Percentiles rank a stretch among this genome's conserved stretches.
These are phyloP conservation scores for Sclerospora graminicola DNA, from an alignment of 352 stramenopile species.

Conservation along the genomic window DNA sequence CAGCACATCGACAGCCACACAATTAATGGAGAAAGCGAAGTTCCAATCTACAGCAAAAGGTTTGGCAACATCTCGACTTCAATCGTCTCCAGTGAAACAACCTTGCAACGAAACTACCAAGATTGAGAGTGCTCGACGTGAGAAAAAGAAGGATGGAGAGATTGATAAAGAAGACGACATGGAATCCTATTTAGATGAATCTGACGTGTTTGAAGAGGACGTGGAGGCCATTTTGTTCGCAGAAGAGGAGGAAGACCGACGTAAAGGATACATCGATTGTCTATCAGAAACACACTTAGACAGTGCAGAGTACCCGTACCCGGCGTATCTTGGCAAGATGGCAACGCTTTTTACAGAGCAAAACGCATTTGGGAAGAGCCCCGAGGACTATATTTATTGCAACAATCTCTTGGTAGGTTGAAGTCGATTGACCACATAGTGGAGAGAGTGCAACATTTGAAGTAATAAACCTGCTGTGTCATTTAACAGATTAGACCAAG, in stretches of 20 bases:
- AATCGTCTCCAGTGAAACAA: constrained; percentile 6
- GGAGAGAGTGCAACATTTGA: neutral
- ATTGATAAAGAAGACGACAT: constrained; percentile 26
- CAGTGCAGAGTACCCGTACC: constrained; percentile 39
- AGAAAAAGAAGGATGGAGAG: constrained; percentile 26
- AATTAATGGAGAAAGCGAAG: constrained; percentile 3
- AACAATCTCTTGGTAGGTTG: constrained; percentile 59
- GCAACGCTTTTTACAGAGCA: constrained; percentile 43
- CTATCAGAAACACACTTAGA: constrained; percentile 40
- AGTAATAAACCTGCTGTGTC: neutral
- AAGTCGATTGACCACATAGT: neutral
- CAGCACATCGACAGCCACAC: constrained; percentile 8
- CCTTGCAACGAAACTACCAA: constrained; percentile 1
- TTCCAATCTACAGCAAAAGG: constrained; percentile 1
- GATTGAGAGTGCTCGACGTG: constrained; percentile 2
- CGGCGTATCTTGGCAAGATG: constrained; percentile 47
- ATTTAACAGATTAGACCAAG: constrained; percentile 27
- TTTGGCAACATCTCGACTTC: constrained; percentile 1
- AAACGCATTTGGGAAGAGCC: constrained; percentile 48
- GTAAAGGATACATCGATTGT: constrained; percentile 35
- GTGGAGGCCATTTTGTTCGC: constrained; percentile 49
- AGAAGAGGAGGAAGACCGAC: constrained; percentile 34
- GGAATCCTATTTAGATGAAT: constrained; percentile 42
- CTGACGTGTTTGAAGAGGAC: constrained; percentile 72
- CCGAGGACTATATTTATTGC: constrained; percentile 65